phyloP scores from a whole-genome alignment of 331 rosid species.

The Quercus lobata region DNA sequence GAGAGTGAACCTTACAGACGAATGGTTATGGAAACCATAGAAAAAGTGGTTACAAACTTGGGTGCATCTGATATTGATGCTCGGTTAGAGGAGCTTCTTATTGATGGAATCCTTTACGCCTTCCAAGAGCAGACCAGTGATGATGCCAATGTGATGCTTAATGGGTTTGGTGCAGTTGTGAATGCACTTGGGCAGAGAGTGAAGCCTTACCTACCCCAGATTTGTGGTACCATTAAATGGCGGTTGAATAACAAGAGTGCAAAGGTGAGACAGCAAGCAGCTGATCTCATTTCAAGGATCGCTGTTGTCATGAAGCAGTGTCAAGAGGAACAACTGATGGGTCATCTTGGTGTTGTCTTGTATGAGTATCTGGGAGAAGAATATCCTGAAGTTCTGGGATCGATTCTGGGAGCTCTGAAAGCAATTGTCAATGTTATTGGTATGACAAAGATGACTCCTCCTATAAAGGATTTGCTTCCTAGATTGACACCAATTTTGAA shows the following conservation, averaged over 20 bases:
- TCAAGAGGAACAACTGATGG: conserved; percentile 91
- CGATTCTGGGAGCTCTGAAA: conserved; percentile 88
- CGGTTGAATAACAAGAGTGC: conserved; percentile 92
- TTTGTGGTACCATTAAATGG: conserved; percentile 95
- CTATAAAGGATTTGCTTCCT: conserved; percentile 90
- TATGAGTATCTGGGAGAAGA: conserved; percentile 93
- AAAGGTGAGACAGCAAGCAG: conserved; percentile 89
- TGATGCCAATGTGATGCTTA: conserved; percentile 92
- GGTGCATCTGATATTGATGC: conserved; percentile 91
- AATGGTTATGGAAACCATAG: conserved; percentile 97
- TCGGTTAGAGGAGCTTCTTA: conserved; percentile 83
- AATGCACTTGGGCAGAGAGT: conserved; percentile 91
- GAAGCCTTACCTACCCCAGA: conserved; percentile 84
- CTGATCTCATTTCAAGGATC: conserved; percentile 86
- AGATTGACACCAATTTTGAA: conserved; percentile 88
- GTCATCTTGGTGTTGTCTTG: conserved; percentile 95
- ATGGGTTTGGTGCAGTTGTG: conserved; percentile 92
- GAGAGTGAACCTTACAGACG: conserved; percentile 94
- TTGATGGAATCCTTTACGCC: conserved; percentile 88
- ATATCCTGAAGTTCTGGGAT: conserved; percentile 89
- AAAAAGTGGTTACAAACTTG: conserved; percentile 84
- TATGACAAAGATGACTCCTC: conserved; percentile 98
- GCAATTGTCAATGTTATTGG: conserved; percentile 92
- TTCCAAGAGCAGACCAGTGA: conserved; percentile 99
- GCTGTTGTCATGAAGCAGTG: conserved; percentile 97